A percentile compares a stretch with the other conserved stretches of the same genome.
Conservation (phyloP, 2,329 filamentous ascomycete species). For the Ceratocystis lukuohia region DNA sequence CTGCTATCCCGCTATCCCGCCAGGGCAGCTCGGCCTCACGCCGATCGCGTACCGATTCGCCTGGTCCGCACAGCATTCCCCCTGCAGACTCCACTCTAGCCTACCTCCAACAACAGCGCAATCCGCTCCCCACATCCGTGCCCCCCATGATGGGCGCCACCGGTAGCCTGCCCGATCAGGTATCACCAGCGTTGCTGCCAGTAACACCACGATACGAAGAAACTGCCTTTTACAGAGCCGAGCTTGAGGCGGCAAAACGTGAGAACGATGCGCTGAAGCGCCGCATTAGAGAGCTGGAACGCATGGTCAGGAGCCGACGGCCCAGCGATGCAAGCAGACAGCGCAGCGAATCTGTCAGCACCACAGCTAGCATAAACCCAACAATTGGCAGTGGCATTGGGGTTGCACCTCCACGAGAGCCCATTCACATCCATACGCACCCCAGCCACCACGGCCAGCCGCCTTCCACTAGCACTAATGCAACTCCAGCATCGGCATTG, state of each 20-base stretch:
- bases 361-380: slow-evolving; percentile 33
- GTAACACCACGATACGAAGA: slow-evolving; percentile 50
- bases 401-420: slow-evolving; percentile 19
- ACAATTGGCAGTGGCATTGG: slow-evolving; percentile 25
- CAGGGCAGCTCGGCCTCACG: slow-evolving; percentile 44
- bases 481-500: neutral
- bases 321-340: slow-evolving; percentile 31
- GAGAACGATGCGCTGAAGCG: slow-evolving; percentile 51
- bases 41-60: slow-evolving; percentile 39
- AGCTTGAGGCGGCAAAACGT: slow-evolving; percentile 47
- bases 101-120: slow-evolving; percentile 37
- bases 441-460: slow-evolving; percentile 29
- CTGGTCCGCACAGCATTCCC: slow-evolving; percentile 22
- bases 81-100: slow-evolving; percentile 28
- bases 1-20: slow-evolving; percentile 36
- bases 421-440: neutral
- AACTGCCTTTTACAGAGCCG: slow-evolving; percentile 43
- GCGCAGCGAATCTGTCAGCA: slow-evolving; percentile 41
- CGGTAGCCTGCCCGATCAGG: slow-evolving; percentile 20
- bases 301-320: slow-evolving; percentile 36
- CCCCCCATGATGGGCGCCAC: slow-evolving; percentile 20
- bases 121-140: slow-evolving; percentile 28
- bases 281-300: slow-evolving; percentile 49
- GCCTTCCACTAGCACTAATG: neutral
- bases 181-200: slow-evolving; percentile 42